Evolutionary conservation across 1,284 basidiomycete species (phyloP).

Genomic region (Melanopsichium pennsylvanicum): DNA sequence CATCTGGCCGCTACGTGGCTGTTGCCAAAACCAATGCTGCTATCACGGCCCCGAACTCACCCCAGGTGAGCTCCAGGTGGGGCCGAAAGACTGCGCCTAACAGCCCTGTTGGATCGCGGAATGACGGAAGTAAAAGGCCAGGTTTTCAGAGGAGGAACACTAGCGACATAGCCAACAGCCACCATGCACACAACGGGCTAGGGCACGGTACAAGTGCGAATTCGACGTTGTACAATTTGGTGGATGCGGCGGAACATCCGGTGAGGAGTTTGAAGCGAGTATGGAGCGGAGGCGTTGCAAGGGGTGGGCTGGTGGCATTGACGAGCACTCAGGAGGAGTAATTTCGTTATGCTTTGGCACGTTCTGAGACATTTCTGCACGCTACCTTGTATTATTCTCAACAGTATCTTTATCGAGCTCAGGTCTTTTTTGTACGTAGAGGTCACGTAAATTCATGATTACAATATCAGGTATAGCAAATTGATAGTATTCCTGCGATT

Average conservation of each 20-base stretch:
- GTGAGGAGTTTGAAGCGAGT: conserved; percentile 50
- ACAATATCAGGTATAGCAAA: too few species aligned
- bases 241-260: conserved; percentile 52
- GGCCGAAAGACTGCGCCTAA: conserved; percentile 41
- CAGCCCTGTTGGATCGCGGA: conserved; percentile 27
- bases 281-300: conserved; percentile 44
- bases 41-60: conserved; percentile 13
- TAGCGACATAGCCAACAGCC: too few species aligned
- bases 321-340: conserved; percentile 44
- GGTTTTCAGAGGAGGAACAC: conserved; percentile 19
- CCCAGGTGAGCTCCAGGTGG: conserved; percentile 32
- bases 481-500: too few species aligned
- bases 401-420: too few species aligned
- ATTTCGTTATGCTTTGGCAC: not conserved
- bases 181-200: too few species aligned
- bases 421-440: too few species aligned
- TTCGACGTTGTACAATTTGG: conserved; percentile 36
- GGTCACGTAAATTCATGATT: too few species aligned
- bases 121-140: conserved; percentile 8
- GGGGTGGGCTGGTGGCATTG: conserved; percentile 46
- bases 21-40: not conserved
- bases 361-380: not conserved
- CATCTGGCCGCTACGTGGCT: conserved; percentile 33
- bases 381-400: too few species aligned
- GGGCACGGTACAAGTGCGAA: conserved; percentile 4